Percentiles rank a stretch among this genome's conserved stretches.
These are phyloP conservation scores for Aegle marmelos DNA, from an alignment of 345 rosid genomes.

Conservation along the genomic window DNA sequence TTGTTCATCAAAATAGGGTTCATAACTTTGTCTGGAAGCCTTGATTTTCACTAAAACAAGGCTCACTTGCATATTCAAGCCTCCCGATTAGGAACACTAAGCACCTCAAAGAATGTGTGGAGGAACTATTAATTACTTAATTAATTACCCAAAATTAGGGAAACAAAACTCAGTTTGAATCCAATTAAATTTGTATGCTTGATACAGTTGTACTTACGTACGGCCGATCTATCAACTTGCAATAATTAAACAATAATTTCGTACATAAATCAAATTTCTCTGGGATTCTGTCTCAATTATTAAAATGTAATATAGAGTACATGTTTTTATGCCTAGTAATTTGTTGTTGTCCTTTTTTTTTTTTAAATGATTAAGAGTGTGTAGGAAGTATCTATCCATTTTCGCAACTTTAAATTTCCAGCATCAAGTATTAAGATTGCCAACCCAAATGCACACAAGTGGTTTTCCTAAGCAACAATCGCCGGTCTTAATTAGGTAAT, in stretches of 20 bases:
- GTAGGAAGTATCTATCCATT: neutral
- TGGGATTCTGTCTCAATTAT: neutral
- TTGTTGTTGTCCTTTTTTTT: neutral
- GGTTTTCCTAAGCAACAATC: neutral
- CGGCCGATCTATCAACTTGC: conserved; percentile 7
- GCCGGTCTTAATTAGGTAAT: neutral
- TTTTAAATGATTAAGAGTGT: neutral
- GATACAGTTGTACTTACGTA: conserved; percentile 13
- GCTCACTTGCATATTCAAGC: conserved; percentile 12
- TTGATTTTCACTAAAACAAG: conserved; percentile 8
- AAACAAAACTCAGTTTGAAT: neutral
- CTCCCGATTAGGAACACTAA: conserved; percentile 2
- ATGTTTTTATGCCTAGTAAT: neutral
- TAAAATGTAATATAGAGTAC: neutral
- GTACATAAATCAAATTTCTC: neutral
- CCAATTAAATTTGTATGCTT: neutral
- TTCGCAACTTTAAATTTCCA: neutral
- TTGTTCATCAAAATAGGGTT: conserved; percentile 5
- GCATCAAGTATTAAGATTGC: neutral
- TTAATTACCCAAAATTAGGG: conserved; percentile 9
- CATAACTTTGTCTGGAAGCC: neutral
- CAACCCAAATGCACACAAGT: neutral
- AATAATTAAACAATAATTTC: neutral
- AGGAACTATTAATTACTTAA: neutral
- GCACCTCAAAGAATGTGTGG: conserved; percentile 8